Base-by-base conservation (phyloP, 129 eudicot species). In the Logfia minima region DNA sequence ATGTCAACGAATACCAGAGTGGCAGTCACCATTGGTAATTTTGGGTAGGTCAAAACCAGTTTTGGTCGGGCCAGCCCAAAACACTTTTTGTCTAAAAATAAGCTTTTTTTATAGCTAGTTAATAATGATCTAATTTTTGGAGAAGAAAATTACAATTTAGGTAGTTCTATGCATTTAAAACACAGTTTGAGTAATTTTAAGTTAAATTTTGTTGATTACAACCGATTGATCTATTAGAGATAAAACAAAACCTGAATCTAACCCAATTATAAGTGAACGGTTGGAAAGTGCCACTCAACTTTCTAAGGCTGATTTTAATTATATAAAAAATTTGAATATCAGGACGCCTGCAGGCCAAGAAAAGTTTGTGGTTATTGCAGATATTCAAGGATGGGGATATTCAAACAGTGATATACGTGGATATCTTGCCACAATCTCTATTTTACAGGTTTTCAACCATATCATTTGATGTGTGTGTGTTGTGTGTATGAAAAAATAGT, bases 311-410 rank as follows among this genome's bases (percentile, higher is more conserved):
- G 59, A 26, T 26, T 26, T 26, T 26, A 26, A 1, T 26, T 26
- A 26, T 26, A 26, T 26, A 26, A 26, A 22, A n/a, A 24, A 43
- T 56, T 17, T 21, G 67, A 52, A 61, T 55, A 72, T 61, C 87
- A 93, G 98, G 79, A 93, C 87, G 88, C 98, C 98, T 21, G 35
- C 72, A 18, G 97, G 98, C 22, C 92, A 88, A 62, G 98, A 93
- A 83, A 90, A 93, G 85, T 93, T 88, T 77, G 29, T 79, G 23
- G 52, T 83, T 62, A 93, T 93, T 19, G 90, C 82, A 26, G 98
- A 94, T 78, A 80, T 94, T 67, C 55, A 87, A 81, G 93, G 92
- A 77, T 91, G 97, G 97, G 97, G 98, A 64, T 91, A 94, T 74
- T 59, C 88, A 45, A 91, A 89, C 81, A 84, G 88, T 72, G 97